Evolutionary conservation across 2,329 filamentous ascomycete species (phyloP), one percentile per base, ranked within the genome.

Genomic region (Thyridium curvatum): DNA sequence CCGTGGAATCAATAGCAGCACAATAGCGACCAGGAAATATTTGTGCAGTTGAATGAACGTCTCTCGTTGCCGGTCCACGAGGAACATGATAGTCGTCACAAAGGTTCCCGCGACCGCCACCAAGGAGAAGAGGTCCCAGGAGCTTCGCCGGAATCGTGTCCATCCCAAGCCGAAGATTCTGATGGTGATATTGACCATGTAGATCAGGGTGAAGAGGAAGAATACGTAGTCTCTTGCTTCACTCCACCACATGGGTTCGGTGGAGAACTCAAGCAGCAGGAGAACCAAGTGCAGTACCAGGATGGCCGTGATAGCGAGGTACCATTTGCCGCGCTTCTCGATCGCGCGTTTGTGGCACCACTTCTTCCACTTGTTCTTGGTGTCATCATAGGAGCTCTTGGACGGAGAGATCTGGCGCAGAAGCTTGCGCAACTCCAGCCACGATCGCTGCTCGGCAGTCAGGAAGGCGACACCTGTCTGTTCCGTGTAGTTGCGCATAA

Each of bases 401-500:
- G 93, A 96, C 4, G 93, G 93, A 4, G 90, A 91, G 10, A 98
- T 89, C 58, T 97, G 93, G 37, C 87, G 78, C 30, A 98, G 69
- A 17, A 96, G 71, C 62, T 98, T 98, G 41, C 93, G 79, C 49
- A 98, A 64, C 60, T 98, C 93, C 12, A 98, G 76, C 93, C 93
- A 98, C 0, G 91, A 95, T 50, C 93, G 82, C 59, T 98, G 93
- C 52, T 98, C 93, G 1, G 90, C 84, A 1, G 93, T 98, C 52
- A 98, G 68, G 58, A 91, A 98, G 3, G 93, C 93, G 32, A 98
- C 93, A 2, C 93, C 93, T 0, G 93, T 98, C 62, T 97, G 90
- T 62, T 98, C 93, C 1, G 93, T 98, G 62, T 98, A 98, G 60
- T 96, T 98, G 44, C 93, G 87, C 93, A 98, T 98, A 61, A 98